Conservation (phyloP, 306 rosid genomes). For the Cucurbita argyrosperma region DNA sequence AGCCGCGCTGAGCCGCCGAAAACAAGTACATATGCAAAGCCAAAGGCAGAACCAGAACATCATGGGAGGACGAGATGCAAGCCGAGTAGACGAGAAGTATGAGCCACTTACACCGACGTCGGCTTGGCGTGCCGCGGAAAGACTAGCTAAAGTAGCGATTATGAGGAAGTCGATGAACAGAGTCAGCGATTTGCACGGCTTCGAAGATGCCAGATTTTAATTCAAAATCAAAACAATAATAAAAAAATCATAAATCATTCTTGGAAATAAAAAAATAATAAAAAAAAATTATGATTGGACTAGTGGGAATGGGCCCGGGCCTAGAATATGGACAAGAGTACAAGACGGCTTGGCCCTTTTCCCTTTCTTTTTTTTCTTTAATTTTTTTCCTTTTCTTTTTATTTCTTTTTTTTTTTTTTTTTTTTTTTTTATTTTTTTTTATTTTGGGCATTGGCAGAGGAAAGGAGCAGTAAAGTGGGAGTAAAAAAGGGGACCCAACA, state of each 20-base stretch:
- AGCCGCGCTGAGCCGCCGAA: conserved; percentile 42
- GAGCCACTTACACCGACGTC: conserved; percentile 88
- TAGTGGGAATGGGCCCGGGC: conserved; percentile 25
- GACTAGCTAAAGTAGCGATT: conserved; percentile 82
- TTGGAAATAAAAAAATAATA: neutral
- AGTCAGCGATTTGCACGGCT: conserved; percentile 96
- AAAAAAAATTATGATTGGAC: neutral
- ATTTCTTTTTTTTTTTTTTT: too few relatives aligned
- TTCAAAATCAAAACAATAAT: neutral
- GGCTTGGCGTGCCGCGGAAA: conserved; percentile 97
- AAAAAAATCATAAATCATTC: neutral
- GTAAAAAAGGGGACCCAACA: conserved; percentile 6
- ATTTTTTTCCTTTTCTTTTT: neutral
- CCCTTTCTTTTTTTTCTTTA: neutral
- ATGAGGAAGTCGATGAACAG: conserved; percentile 95
- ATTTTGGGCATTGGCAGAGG: neutral
- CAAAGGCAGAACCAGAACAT: conserved; percentile 17
- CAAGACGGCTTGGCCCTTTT: conserved; percentile 55
- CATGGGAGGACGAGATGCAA: conserved; percentile 2
- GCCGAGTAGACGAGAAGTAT: conserved; percentile 31
- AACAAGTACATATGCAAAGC: conserved; percentile 18
- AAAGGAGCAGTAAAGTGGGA: neutral
- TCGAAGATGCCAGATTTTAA: conserved; percentile 95
- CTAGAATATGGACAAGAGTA: conserved; percentile 38
- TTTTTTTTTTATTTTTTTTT: neutral